Base-by-base conservation (phyloP, 2,329 filamentous ascomycete genomes). In the Cyphellophora europaea region DNA sequence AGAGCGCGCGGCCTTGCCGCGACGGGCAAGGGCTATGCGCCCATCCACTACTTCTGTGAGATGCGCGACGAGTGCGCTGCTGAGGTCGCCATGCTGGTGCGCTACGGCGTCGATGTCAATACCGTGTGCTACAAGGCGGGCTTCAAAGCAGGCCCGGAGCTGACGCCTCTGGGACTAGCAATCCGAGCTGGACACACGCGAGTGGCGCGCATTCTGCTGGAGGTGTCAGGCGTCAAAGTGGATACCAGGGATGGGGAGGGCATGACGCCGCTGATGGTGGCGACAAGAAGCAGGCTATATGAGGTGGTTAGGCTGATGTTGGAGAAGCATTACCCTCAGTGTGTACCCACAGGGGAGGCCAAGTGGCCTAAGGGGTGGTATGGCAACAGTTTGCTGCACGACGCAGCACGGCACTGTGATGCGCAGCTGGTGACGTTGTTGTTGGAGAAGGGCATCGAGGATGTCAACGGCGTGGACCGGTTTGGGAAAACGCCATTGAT, bases 11-110 rank as follows among this genome's bases (percentile, higher is more conserved):
- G 42, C 4, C 32, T 48, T 27, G 38, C 45, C 3, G 37, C 36
- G 8, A 44, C 45, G 3, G 45, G 45, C 4, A 32, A 37, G 21
- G 45, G 45, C 2, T 48, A 44, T 27, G 29, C 43, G 10, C 41
- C 45, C 11, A 27, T 48, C 2, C 45, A 48, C 34, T 46, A 42
- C 30, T 44, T 48, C 35, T 47, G 44, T 30, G 44, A 45, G 19
- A 36, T 44, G 2, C 40, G 40, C 17, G 33, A 41, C 11, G 44
- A 47, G 31, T 32, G 39, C n/a, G 33, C 30, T 11, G 36, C 41
- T 17, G 45, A 48, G 27, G 36, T 48, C 11, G 36, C 40, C 13
- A 29, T 48, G 13, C 25, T 48, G 18, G 35, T 48, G 27, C 37
- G 36, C 19, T 38, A 41, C 13, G 43, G 41, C 12, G 45, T 37